Conservation (phyloP, 768 basidiomycete genomes). For the Chalciporus chontae region DNA sequence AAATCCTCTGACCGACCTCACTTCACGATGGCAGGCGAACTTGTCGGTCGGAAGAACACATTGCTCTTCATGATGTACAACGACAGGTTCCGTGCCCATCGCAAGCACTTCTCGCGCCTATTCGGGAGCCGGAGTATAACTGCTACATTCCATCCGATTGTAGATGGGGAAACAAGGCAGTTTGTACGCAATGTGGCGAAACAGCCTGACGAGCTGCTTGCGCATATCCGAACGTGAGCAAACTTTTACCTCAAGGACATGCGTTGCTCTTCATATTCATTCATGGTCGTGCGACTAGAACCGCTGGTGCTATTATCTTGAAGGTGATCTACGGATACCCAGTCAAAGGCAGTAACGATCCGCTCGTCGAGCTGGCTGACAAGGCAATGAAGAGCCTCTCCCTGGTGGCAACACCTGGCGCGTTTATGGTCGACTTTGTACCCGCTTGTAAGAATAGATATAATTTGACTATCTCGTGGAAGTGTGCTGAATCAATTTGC, state of each 20-base stretch:
- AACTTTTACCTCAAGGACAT: background rate
- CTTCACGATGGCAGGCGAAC: conserved; percentile 16
- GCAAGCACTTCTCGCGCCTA: conserved; percentile 9
- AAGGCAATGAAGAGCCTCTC: conserved; percentile 19
- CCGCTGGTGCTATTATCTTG: conserved; percentile 30
- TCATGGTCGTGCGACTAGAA: conserved; percentile 5
- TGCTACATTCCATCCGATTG: conserved; percentile 11
- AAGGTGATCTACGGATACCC: conserved; percentile 40
- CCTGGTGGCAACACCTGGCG: conserved; percentile 1
- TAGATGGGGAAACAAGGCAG: conserved; percentile 15
- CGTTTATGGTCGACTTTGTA: conserved; percentile 21
- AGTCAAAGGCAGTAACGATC: conserved; percentile 34
- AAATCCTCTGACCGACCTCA: conserved; percentile 41
- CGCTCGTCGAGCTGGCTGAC: conserved; percentile 31
- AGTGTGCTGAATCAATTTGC: background rate
- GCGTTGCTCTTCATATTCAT: too few relatives aligned
- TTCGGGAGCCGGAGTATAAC: conserved; percentile 12
- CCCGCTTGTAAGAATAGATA: conserved; percentile 13
- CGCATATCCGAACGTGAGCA: conserved; percentile 23
- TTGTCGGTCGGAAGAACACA: conserved; percentile 13
- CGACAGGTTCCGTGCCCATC: conserved; percentile 10
- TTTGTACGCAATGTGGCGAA: conserved; percentile 19
- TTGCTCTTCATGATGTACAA: conserved; percentile 7
- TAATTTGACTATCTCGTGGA: too few relatives aligned
- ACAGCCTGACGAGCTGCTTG: conserved; percentile 12